phyloP scores from a whole-genome alignment of 805 yeast species.

The Saccharomycopsis capsularis region DNA sequence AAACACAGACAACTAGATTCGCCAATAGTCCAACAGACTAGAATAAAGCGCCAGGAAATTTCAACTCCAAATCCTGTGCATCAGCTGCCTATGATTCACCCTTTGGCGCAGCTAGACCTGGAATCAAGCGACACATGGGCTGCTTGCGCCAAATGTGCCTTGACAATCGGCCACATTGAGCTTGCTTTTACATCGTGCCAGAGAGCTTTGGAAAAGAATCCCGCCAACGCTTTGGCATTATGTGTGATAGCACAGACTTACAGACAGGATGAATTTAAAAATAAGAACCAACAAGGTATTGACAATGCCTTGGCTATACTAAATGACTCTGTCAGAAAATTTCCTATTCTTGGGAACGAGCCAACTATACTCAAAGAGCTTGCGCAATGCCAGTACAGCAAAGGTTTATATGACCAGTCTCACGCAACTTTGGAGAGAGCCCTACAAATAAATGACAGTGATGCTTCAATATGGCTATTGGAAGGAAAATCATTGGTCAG shows the following conservation, averaged over 20 bases:
- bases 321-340: constrained; percentile 33
- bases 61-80: constrained; percentile 1
- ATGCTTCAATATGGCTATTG: constrained; percentile 42
- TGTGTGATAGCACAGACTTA: constrained; percentile 38
- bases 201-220: constrained; percentile 36
- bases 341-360: constrained; percentile 35
- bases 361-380: constrained; percentile 41
- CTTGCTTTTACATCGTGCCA: constrained; percentile 41
- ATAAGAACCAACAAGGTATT: constrained; percentile 35
- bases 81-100: not conserved
- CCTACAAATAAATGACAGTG: constrained; percentile 32
- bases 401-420: constrained; percentile 46
- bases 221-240: constrained; percentile 35
- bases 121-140: constrained; percentile 22
- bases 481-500: constrained; percentile 44
- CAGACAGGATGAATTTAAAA: constrained; percentile 33
- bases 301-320: constrained; percentile 36
- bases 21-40: constrained; percentile 13
- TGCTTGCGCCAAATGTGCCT: constrained; percentile 17
- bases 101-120: not conserved
- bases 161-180: constrained; percentile 22
- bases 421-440: constrained; percentile 42
- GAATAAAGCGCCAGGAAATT: constrained; percentile 18
- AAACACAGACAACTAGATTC: constrained; percentile 17
- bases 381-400: constrained; percentile 42